Conservation (phyloP, 352 stramenopile genomes). For the Phytophthora capsici region DNA sequence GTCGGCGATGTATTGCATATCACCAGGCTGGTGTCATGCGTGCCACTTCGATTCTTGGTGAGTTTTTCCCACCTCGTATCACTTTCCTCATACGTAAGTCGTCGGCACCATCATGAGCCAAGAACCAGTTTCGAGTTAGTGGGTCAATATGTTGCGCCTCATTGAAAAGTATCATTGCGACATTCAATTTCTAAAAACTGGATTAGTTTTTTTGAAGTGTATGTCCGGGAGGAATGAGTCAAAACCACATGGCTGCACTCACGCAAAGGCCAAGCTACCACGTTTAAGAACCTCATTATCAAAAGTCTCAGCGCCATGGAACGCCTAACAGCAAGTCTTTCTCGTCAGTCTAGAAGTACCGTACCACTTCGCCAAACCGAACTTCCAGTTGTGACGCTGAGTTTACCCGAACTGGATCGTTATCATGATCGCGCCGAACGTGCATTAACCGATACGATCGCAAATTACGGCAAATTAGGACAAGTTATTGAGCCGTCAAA, state of each 20-base stretch:
- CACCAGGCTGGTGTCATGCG: not conserved
- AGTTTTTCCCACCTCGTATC: not conserved
- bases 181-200: not conserved
- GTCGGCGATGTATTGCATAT: no score
- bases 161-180: not conserved
- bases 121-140: constrained; percentile 4
- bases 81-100: not conserved
- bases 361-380: not conserved
- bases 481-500: constrained; percentile 29
- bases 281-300: not conserved
- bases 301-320: not conserved
- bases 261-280: no score
- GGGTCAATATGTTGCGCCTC: not conserved
- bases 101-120: not conserved
- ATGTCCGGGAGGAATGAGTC: not conserved
- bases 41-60: not conserved
- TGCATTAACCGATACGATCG: constrained; percentile 29
- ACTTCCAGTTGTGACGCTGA: not conserved
- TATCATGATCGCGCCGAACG: constrained; percentile 33
- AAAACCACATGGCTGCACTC: not conserved
- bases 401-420: constrained; percentile 21
- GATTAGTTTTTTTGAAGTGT: not conserved
- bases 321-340: not conserved
- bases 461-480: constrained; percentile 34
- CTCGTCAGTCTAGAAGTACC: not conserved